Percentiles rank a stretch among this genome's conserved stretches.
These are phyloP conservation scores for Phaeosphaeriaceae sp. DNA, from an alignment of 2,329 filamentous ascomycete genomes.

Conservation along the genomic window DNA sequence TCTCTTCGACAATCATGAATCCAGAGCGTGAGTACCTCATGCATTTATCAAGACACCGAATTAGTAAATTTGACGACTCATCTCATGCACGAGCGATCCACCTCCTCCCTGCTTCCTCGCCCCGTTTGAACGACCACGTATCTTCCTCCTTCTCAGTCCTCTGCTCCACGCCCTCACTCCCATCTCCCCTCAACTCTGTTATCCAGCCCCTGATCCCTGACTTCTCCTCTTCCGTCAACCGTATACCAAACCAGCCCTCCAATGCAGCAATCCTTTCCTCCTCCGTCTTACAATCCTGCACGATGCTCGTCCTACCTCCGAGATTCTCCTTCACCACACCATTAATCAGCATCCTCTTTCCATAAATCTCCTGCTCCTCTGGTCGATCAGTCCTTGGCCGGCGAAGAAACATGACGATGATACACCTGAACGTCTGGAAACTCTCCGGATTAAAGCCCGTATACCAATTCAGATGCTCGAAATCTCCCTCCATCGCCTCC, in stretches of 20 bases:
- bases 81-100: constrained; percentile 1
- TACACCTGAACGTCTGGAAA: constrained; percentile 39
- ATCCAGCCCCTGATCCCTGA: constrained; percentile 40
- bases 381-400: constrained; percentile 36
- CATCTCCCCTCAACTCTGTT: constrained; percentile 28
- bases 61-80: not conserved
- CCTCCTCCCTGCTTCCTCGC: not conserved
- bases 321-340: constrained; percentile 54
- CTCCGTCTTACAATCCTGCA: constrained; percentile 49
- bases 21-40: not conserved
- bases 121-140: constrained; percentile 2
- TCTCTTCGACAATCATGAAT: not conserved
- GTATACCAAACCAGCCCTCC: constrained; percentile 50
- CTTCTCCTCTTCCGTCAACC: constrained; percentile 45
- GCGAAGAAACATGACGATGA: constrained; percentile 50
- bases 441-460: constrained; percentile 39
- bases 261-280: constrained; percentile 49
- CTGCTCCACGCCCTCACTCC: constrained; percentile 5
- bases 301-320: constrained; percentile 48
- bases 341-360: constrained; percentile 50
- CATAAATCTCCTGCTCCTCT: constrained; percentile 40
- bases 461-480: constrained; percentile 50
- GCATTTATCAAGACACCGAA: not conserved
- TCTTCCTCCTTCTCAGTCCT: not conserved
- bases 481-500: constrained; percentile 50